phyloP scores from a whole-genome alignment of 2,329 filamentous ascomycete genomes.

The Neopestalotiopsis sp. region DNA sequence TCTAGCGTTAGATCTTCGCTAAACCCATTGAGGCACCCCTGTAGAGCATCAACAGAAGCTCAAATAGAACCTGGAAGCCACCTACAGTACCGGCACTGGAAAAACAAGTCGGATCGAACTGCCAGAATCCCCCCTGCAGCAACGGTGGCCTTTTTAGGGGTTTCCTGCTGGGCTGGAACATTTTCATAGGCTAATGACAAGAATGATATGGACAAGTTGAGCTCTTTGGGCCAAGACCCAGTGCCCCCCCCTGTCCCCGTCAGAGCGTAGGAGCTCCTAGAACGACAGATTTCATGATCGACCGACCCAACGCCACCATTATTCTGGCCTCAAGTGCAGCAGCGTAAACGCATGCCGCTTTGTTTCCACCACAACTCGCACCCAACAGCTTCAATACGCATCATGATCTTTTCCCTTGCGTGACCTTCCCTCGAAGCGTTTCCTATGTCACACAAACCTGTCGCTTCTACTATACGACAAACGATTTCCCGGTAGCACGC shows the following conservation, averaged over 20 bases:
- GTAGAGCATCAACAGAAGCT: neutral
- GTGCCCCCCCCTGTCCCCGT: neutral
- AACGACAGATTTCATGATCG: slow-evolving; percentile 4
- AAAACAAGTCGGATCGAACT: slow-evolving; percentile 7
- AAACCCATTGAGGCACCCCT: neutral
- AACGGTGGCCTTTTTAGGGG: neutral
- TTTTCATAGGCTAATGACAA: neutral
- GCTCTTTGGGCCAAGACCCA: too few species aligned
- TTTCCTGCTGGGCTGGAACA: neutral
- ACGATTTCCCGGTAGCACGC: neutral
- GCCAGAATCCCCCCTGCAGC: neutral
- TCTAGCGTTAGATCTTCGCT: neutral
- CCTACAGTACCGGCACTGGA: slow-evolving; percentile 8
- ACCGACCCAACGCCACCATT: neutral
- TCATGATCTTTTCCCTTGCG: neutral
- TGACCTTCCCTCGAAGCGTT: slow-evolving; percentile 7
- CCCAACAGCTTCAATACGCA: neutral
- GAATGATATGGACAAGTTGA: neutral
- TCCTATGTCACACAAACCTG: slow-evolving; percentile 11
- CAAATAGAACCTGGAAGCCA: neutral
- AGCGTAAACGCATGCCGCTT: slow-evolving; percentile 1
- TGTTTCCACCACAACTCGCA: slow-evolving; percentile 4
- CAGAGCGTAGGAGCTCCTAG: neutral
- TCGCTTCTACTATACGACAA: neutral
- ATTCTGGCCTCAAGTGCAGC: neutral